These are phyloP conservation scores for Gnomoniopsis smithogilvyi DNA, from an alignment of 2,329 filamentous ascomycete species.

Conservation along the genomic window DNA sequence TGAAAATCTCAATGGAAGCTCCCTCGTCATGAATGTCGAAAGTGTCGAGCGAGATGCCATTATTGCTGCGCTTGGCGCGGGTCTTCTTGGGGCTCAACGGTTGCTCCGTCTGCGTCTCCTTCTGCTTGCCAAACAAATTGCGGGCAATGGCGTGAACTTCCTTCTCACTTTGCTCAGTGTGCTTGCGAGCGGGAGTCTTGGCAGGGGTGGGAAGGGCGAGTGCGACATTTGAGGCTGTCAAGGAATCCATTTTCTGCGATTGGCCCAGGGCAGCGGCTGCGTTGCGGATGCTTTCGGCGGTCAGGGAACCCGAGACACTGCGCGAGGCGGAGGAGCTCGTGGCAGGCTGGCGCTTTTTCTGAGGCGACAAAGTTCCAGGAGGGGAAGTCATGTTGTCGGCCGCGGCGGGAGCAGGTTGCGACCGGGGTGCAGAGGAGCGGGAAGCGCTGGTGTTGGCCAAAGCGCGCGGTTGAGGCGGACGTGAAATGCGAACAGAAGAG, in stretches of 20 bases:
- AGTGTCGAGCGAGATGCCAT: conserved; percentile 50
- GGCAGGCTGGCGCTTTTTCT: conserved; percentile 48
- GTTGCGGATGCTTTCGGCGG: conserved; percentile 39
- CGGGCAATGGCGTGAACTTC: conserved; percentile 54
- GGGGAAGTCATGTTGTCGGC: conserved; percentile 10
- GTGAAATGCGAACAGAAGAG: conserved; percentile 25
- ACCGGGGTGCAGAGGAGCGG: conserved; percentile 26
- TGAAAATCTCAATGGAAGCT: conserved; percentile 68
- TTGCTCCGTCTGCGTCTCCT: neutral
- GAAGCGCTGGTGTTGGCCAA: conserved; percentile 26
- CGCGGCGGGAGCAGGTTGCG: conserved; percentile 27
- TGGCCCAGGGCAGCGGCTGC: conserved; percentile 41
- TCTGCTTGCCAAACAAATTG: conserved; percentile 51
- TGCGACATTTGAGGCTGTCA: conserved; percentile 29
- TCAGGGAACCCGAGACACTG: conserved; percentile 43
- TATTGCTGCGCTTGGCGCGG: conserved; percentile 54
- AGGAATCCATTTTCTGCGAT: conserved; percentile 22
- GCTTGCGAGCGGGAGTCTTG: conserved; percentile 70
- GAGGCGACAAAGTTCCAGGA: conserved; percentile 42
- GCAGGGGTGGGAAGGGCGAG: conserved; percentile 68
- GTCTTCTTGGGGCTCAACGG: conserved; percentile 54
- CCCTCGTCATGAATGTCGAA: conserved; percentile 56
- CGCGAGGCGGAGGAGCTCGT: conserved; percentile 39
- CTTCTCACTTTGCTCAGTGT: conserved; percentile 46
- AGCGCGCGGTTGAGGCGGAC: conserved; percentile 23